Evolutionary conservation across 2,329 filamentous ascomycete species (phyloP), one percentile per base, ranked within the genome.

Genomic region (Pestalotiopsis sp.): DNA sequence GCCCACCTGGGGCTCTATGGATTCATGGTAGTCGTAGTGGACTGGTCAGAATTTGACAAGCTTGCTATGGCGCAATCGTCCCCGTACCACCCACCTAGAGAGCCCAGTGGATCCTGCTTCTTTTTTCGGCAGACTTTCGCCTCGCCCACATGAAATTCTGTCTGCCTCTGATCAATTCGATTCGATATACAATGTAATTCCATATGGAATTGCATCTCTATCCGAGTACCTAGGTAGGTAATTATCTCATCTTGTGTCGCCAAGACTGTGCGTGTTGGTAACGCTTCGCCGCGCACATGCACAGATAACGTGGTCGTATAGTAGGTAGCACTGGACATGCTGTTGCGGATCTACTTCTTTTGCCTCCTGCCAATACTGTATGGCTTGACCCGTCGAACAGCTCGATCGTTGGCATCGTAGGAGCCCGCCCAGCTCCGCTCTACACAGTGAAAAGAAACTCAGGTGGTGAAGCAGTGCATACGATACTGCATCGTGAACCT

Each of bases 61-160:
- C 68, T 70, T 66, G 41, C 66, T 70, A 76, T 76, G 71, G 74
- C 74, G 74, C 73, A 71, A 75, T 76, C 71, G 68, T 52, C 64
- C 60, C 71, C 68, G 70, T 72, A 63, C 73, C 72, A 56, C 71
- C 70, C 71, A 67, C 57, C 69, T 71, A 49, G n/a, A 14, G n/a
- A 49, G 4, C 36, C 57, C 64, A 68, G 68, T 66, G 63, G 63
- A 56, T 41, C 63, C 63, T 62, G 12, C 13, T 62, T 20, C 20
- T n/a, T n/a, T 31, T 38, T 20, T 25, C 17, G 45, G 58, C 20
- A 9, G 58, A 39, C 58, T 13, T 25, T 31, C 58, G 58, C 58
- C 23, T 38, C 58, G 58, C 58, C 27, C 23, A n/a, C 27, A 49
- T 49, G 41, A 49, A n/a, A 14, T 14, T 14, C 13, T 49, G 41